Evolutionary conservation across 2,329 filamentous ascomycete species (phyloP).

Genomic region (Periconia macrospinosa): DNA sequence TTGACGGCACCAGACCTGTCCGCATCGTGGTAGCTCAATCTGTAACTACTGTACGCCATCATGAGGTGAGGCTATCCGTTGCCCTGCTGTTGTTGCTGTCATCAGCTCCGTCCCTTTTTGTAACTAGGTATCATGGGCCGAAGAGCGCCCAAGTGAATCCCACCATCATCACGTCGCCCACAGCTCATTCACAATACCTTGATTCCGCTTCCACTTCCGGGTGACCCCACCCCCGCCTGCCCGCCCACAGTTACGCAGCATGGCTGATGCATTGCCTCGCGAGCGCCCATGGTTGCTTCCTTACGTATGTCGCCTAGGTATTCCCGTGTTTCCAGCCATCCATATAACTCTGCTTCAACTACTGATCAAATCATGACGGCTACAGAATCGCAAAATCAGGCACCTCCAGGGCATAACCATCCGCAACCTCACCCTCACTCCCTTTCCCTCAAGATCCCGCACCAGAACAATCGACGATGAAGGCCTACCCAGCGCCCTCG

Average conservation of each 20-base stretch:
- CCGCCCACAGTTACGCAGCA: constrained; percentile 18
- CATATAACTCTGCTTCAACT: background rate
- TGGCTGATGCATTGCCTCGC: constrained; percentile 27
- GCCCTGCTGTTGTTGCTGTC: background rate
- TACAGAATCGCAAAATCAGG: constrained; percentile 80
- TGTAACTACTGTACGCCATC: too few species aligned
- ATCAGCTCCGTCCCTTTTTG: too few species aligned
- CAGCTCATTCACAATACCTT: too few species aligned
- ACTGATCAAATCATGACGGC: background rate
- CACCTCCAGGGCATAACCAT: constrained; percentile 86
- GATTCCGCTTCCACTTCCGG: too few species aligned
- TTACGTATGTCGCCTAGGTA: constrained; percentile 28
- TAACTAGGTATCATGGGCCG: background rate
- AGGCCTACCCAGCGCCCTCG: constrained; percentile 67
- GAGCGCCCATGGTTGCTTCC: constrained; percentile 44
- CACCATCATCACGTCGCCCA: too few species aligned
- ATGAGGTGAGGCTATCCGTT: background rate
- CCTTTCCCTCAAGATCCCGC: constrained; percentile 52
- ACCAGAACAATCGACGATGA: constrained; percentile 74
- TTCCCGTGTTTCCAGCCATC: background rate
- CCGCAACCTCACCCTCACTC: constrained; percentile 77
- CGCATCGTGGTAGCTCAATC: too few species aligned
- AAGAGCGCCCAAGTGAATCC: background rate
- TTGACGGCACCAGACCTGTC: background rate
- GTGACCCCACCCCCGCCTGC: background rate